Evolutionary conservation across 805 yeast genomes (phyloP), one percentile per base, ranked within the genome.

Genomic region (Nakazawaea sp.): DNA sequence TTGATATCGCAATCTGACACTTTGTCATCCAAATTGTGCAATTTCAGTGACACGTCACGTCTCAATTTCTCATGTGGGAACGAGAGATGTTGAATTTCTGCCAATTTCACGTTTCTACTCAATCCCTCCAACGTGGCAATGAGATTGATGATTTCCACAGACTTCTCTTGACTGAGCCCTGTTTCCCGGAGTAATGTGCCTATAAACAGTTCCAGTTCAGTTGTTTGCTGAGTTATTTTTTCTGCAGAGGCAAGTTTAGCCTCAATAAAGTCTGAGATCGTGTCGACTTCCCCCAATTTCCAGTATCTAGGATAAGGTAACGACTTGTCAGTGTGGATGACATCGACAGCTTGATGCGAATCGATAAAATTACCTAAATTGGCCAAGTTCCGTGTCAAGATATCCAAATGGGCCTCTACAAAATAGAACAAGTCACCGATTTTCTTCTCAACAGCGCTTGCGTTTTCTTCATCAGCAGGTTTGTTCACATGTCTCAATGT

Each of bases 341-440:
- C 17, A n/a, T n/a, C n/a, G n/a, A n/a, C 55, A 2, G 27, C 16
- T 12, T 56, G 21, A 19, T 60, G 61, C 29, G 51, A 55, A 3
- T 23, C 17, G 12, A 61, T 23, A 30, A 51, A 60, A 5, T 25
- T 37, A n/a, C 41, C 45, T 15, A 53, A 28, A 2, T 42, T 26
- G 12, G 18, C 18, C 3, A 51, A 30, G 32, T 59, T 60, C 30
- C 37, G 35, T 3, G 39, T 26, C 24, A 61, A 31, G 6, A 55
- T 41, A 11, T 41, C 44, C 19, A 60, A 45, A 20, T 58, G 53
- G 8, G 61, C 54, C 8, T 56, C 58, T 1, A 48, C 44, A 35
- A 54, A 59, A 35, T 55, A 56, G 12, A 45, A 36, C 17, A 56
- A 36, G 37, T 48, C 50, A 25, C 52, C 52, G 48, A 60, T 48